Percentiles rank a stretch among this genome's conserved stretches.
phyloP scores from a whole-genome alignment of 192 early-diverging fungal species.

The Coemansia furcata region DNA sequence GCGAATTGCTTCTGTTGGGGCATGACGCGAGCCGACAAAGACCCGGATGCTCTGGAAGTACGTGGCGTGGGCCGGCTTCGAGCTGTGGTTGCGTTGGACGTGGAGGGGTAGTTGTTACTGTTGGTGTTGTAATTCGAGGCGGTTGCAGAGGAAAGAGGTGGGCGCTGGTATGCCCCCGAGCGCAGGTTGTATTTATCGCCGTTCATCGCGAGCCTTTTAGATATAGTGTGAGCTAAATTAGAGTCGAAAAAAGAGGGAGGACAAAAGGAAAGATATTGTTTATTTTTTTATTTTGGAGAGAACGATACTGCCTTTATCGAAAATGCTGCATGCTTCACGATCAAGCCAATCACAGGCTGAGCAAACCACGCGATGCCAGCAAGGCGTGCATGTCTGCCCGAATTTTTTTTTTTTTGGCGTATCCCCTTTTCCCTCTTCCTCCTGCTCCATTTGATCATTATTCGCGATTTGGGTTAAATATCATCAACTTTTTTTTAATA shows the following conservation, averaged over 20 bases:
- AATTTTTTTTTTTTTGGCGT: slow-evolving; percentile 1
- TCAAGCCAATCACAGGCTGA: slow-evolving; percentile 4
- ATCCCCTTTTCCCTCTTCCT: neutral
- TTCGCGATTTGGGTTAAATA: neutral
- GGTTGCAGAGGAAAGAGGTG: neutral
- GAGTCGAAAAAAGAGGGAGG: neutral
- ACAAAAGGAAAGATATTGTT: neutral
- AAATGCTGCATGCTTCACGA: neutral
- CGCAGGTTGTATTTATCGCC: neutral
- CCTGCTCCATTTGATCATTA: neutral
- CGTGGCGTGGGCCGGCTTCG: slow-evolving; percentile 2
- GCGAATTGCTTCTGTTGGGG: neutral
- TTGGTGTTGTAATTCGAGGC: neutral
- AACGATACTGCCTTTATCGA: neutral
- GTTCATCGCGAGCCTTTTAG: slow-evolving; percentile 6
- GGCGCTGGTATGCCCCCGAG: slow-evolving; percentile 13
- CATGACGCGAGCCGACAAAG: neutral
- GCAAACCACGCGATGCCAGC: slow-evolving; percentile 7
- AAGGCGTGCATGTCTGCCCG: neutral
- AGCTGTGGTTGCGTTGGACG: neutral
- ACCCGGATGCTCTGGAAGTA: neutral
- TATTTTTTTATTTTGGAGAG: neutral
- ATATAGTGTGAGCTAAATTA: neutral
- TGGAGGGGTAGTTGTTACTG: neutral
- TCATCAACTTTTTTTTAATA: neutral